Evolutionary conservation across 495 filamentous ascomycete species (phyloP), one percentile per base, ranked within the genome.

Genomic region (Neurospora sp.): DNA sequence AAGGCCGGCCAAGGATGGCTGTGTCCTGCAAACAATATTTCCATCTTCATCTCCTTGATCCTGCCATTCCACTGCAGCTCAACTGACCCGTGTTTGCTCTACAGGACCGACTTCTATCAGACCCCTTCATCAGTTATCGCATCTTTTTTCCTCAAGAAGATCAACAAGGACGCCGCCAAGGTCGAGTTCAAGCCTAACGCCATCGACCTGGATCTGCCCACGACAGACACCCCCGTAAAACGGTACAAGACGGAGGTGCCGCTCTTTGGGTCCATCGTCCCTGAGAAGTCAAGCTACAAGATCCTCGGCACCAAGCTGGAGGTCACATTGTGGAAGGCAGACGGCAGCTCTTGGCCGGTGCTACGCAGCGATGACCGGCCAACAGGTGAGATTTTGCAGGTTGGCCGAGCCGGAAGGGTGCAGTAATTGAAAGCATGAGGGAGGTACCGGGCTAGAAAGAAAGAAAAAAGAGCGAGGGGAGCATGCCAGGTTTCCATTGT

Each of bases 271-370:
- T 75, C 84, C 8, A 93, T 99, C 76, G 87, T 97, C 74, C 77
- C 91, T 9, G 89, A 87, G 69, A 87, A 90, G 76, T 93, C 91
- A 53, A 87, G 83, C 71, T 96, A 90, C 83, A 93, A 92, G 80
- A 91, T 99, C 45, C 85, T 98, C 81, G 94, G 94, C n/a, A 97
- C 96, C 9, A 99, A 99, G 84, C 83, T 98, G 47, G 96, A 99
- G 78, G 83, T 98, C 74, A 93, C 86, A 39, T 86, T 99, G 70
- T 86, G 84, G 74, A 98, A 98, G 86, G 89, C 88, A 3, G 91
- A 97, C 83, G 92, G 91, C 68, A 86, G 84, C 68, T 91, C 92
- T 79, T 98, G 94, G 94, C 92, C 93, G 40, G 92, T 94, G n/a
- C 81, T 98, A 79, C 89, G 93, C 74, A 93, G 91, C 75, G 92